Evolutionary conservation across 148 eudicot species (phyloP).

Genomic region (Vaccinium vitisidaea): DNA sequence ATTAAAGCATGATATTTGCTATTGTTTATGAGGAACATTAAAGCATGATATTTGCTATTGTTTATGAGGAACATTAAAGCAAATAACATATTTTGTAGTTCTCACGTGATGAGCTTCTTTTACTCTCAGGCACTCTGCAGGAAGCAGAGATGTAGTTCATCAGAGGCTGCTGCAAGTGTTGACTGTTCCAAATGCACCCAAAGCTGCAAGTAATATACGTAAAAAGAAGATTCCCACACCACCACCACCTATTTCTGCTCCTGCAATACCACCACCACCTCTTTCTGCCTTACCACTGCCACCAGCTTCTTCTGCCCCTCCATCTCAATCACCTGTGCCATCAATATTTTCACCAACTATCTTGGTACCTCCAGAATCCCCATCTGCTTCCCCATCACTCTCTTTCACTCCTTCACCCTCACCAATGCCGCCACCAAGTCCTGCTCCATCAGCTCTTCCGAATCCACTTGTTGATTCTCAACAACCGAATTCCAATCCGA

Average conservation of each 20-base stretch:
- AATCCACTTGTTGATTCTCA: background rate
- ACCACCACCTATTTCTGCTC: constrained; percentile 25
- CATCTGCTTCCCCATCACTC: constrained; percentile 26
- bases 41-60: background rate
- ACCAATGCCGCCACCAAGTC: constrained; percentile 26
- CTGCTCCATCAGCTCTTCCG: constrained; percentile 20
- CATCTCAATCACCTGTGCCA: constrained; percentile 19
- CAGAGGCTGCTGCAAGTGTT: constrained; percentile 37
- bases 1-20: background rate
- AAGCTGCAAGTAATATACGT: constrained; percentile 9
- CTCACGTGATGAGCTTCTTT: constrained; percentile 3
- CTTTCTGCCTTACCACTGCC: background rate
- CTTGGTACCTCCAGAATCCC: constrained; percentile 21
- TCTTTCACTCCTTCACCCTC: constrained; percentile 17
- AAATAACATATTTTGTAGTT: background rate
- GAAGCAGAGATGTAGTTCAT: constrained; percentile 16
- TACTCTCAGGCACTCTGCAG: constrained; percentile 25
- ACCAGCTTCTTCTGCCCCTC: constrained; percentile 10
- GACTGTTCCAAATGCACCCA: background rate
- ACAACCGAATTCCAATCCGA: constrained; percentile 19
- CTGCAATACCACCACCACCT: constrained; percentile 14
- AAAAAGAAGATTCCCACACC: constrained; percentile 10
- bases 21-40: background rate
- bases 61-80: background rate
- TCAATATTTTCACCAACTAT: constrained; percentile 19